A percentile compares a stretch with the other conserved stretches of the same genome.
These are phyloP conservation scores for Austroboletus novae-zelandiae DNA, from an alignment of 1,284 basidiomycete species.

Conservation along the genomic window DNA sequence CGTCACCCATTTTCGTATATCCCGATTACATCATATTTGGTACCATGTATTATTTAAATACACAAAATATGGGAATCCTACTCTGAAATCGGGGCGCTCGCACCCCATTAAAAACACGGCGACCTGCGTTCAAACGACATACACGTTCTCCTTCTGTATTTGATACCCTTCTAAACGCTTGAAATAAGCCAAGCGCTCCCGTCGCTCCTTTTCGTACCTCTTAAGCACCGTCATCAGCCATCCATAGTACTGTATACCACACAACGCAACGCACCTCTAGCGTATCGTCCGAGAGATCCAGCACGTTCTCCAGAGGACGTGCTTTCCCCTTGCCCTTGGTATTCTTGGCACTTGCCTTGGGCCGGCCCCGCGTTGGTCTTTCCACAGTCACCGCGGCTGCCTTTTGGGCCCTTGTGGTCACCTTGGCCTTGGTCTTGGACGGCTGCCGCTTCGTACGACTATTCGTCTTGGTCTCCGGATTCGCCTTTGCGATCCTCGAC, in stretches of 20 bases:
- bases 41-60: background rate
- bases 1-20: too few species aligned
- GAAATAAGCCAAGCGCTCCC: slow-evolving; percentile 56
- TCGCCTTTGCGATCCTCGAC: slow-evolving; percentile 10
- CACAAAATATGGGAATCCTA: background rate
- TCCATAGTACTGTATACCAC: background rate
- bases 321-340: slow-evolving; percentile 30
- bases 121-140: slow-evolving; percentile 44
- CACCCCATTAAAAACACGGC: background rate
- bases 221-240: slow-evolving; percentile 19
- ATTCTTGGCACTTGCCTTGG: slow-evolving; percentile 11
- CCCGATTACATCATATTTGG: background rate
- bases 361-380: slow-evolving; percentile 20
- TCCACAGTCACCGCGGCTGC: background rate
- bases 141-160: slow-evolving; percentile 58
- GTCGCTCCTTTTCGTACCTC: slow-evolving; percentile 45
- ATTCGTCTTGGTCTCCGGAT: slow-evolving; percentile 6
- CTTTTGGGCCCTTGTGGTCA: slow-evolving; percentile 8
- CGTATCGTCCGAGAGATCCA: slow-evolving; percentile 32
- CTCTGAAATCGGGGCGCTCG: slow-evolving; percentile 4
- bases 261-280: slow-evolving; percentile 23
- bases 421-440: slow-evolving; percentile 7
- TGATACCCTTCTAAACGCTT: slow-evolving; percentile 50
- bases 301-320: slow-evolving; percentile 21
- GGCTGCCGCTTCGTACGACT: slow-evolving; percentile 3